A percentile compares a stretch with the other conserved stretches of the same genome.
phyloP scores from a whole-genome alignment of 1,284 basidiomycete species.

The Laetiporus sulphureus region DNA sequence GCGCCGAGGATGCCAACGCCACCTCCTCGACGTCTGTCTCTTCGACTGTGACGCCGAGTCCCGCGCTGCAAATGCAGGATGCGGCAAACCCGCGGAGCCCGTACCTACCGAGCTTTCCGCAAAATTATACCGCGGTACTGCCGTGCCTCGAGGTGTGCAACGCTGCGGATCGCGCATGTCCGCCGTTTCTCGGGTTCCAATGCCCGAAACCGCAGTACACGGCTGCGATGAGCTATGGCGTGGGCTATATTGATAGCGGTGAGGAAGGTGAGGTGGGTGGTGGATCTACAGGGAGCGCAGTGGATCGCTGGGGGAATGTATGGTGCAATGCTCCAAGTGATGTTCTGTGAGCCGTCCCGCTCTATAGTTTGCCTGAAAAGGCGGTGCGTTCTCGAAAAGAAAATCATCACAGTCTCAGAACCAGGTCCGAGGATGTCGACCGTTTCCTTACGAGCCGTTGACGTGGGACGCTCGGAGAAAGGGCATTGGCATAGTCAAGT shows the following conservation, averaged over 20 bases:
- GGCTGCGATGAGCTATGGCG: slow-evolving; percentile 67
- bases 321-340: no score
- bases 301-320: slow-evolving; percentile 72
- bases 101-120: slow-evolving; percentile 36
- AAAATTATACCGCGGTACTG: slow-evolving; percentile 53
- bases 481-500: no score
- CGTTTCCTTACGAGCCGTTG: no score
- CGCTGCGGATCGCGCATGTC: slow-evolving; percentile 70
- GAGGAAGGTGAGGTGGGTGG: slow-evolving; percentile 38
- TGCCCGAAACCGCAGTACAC: slow-evolving; percentile 64
- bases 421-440: no score
- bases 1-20: slow-evolving; percentile 38
- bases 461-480: no score
- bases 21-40: slow-evolving; percentile 27
- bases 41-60: slow-evolving; percentile 12
- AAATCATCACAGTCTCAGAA: no score
- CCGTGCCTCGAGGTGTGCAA: slow-evolving; percentile 79
- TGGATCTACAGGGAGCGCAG: slow-evolving; percentile 45
- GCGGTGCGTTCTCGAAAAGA: no score
- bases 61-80: slow-evolving; percentile 39
- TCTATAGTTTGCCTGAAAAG: no score
- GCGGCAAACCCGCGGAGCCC: slow-evolving; percentile 37
- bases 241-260: slow-evolving; percentile 59
- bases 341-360: no score
- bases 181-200: slow-evolving; percentile 61